Evolutionary conservation across 768 basidiomycete genomes (phyloP).

Genomic region (Polyporus arcularius): DNA sequence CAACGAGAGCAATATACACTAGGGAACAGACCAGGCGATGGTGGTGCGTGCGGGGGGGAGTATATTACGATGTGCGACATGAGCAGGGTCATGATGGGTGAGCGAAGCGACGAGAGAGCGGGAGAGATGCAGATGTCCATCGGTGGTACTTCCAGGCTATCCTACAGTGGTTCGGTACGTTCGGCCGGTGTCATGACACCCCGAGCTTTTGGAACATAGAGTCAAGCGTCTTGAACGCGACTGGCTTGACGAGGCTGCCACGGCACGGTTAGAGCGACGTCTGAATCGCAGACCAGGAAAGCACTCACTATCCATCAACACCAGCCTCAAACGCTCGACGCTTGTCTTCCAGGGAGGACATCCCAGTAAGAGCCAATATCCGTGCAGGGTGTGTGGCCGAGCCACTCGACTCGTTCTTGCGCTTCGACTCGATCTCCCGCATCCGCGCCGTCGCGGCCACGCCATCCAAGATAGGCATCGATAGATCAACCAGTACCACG

Average conservation of each 20-base stretch:
- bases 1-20: too few relatives aligned
- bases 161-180: constrained; percentile 2
- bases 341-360: constrained; percentile 93
- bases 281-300: neutral
- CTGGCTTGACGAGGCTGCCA: constrained; percentile 86
- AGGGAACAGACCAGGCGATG: too few relatives aligned
- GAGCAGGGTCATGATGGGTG: neutral
- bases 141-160: neutral
- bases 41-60: neutral
- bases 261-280: neutral
- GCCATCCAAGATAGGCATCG: constrained; percentile 94
- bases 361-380: constrained; percentile 89
- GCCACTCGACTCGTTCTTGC: constrained; percentile 28
- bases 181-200: constrained; percentile 32
- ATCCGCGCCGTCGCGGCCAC: constrained; percentile 85
- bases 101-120: neutral
- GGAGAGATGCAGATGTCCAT: neutral
- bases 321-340: constrained; percentile 88
- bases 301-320: constrained; percentile 90
- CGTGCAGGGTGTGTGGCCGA: constrained; percentile 35
- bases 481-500: constrained; percentile 84
- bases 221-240: constrained; percentile 89
- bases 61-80: neutral
- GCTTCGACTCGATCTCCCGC: constrained; percentile 64
- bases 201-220: constrained; percentile 80